Conservation (phyloP, 306 rosid genomes). For the Quercus bicolor region DNA sequence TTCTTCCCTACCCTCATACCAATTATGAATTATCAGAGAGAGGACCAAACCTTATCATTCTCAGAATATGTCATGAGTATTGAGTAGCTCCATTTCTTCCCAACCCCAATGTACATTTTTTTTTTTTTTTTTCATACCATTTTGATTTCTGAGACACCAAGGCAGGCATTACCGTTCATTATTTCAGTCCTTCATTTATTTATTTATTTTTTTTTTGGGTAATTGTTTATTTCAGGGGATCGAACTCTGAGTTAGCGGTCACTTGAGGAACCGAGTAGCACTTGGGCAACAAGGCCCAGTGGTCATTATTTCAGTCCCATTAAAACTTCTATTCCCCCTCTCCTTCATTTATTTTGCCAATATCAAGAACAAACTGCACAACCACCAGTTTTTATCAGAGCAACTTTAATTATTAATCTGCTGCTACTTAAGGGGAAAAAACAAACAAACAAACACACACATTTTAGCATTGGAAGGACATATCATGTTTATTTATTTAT, state of each 20-base stretch:
- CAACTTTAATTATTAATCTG: conserved; percentile 1
- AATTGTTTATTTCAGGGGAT: too few relatives aligned
- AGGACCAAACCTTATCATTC: conserved; percentile 28
- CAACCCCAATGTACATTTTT: conserved; percentile 11
- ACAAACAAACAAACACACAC: not conserved
- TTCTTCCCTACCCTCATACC: conserved; percentile 15
- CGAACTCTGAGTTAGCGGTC: too few relatives aligned
- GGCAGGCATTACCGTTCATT: conserved; percentile 32
- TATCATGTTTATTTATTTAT: too few relatives aligned
- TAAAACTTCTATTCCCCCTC: conserved; percentile 4
- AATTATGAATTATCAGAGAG: conserved; percentile 40
- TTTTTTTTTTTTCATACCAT: conserved; percentile 21
- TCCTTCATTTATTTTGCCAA: conserved; percentile 12
- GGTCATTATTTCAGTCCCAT: conserved; percentile 19
- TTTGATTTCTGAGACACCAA: conserved; percentile 50
- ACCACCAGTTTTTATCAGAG: conserved; percentile 6
- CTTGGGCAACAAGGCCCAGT: too few relatives aligned
- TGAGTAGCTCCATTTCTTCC: conserved; percentile 38
- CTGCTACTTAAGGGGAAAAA: not conserved
- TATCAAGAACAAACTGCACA: not conserved
- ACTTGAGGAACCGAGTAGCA: too few relatives aligned
- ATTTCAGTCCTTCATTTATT: too few relatives aligned
- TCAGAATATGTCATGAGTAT: conserved; percentile 28
- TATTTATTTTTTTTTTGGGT: too few relatives aligned
- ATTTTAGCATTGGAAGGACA: not conserved